Conservation (phyloP, 2,329 filamentous ascomycete genomes). For the Alternaria sp. region DNA sequence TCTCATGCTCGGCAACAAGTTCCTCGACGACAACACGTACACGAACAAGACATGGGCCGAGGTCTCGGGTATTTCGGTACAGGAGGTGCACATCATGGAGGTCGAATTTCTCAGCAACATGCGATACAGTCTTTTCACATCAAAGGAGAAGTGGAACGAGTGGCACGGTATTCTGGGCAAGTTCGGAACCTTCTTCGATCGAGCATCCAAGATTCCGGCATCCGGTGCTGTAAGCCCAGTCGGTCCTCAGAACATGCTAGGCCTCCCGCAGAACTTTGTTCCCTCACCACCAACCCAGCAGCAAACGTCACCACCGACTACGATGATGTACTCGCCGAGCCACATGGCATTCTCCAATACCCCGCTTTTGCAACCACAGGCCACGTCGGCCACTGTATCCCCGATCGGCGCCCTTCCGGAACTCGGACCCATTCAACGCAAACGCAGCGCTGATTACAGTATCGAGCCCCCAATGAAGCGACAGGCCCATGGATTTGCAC, state of each 20-base stretch:
- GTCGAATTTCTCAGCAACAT: conserved; percentile 99
- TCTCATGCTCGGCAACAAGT: conserved; percentile 98
- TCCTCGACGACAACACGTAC: conserved; percentile 98
- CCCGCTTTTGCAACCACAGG: conserved; percentile 48
- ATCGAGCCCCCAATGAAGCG: conserved; percentile 66
- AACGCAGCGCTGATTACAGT: conserved; percentile 63
- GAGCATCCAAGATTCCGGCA: conserved; percentile 61
- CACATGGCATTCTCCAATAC: conserved; percentile 51
- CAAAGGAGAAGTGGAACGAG: conserved; percentile 81
- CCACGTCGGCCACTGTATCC: conserved; percentile 52
- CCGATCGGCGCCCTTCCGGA: conserved; percentile 53
- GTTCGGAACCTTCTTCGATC: conserved; percentile 83
- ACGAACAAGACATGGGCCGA: conserved; percentile 99
- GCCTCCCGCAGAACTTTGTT: conserved; percentile 51
- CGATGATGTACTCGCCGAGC: conserved; percentile 50
- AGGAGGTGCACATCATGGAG: conserved; percentile 98
- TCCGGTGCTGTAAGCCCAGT: conserved; percentile 47
- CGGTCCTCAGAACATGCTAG: conserved; percentile 40
- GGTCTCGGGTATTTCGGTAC: conserved; percentile 90
- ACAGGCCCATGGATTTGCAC: conserved; percentile 45
- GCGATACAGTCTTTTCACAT: conserved; percentile 89
- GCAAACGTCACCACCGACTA: conserved; percentile 58
- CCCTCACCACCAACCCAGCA: conserved; percentile 60
- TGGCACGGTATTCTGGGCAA: conserved; percentile 85
- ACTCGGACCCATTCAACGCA: conserved; percentile 54